Conservation (phyloP, 2,329 filamentous ascomycete species). For the Cadophora malorum region DNA sequence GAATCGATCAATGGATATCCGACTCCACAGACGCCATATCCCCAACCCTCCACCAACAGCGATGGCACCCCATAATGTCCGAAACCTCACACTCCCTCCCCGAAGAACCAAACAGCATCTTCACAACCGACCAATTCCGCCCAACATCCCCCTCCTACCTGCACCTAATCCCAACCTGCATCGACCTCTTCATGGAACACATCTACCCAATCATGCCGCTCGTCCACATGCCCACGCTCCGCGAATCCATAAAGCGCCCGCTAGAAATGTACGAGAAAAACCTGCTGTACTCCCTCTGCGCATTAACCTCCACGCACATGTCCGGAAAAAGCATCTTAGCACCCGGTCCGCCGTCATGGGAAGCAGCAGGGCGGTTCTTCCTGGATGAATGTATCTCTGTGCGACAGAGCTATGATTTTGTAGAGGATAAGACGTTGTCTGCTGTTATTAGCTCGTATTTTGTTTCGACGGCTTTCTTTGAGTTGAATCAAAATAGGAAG, state of each 20-base stretch:
- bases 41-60: constrained; percentile 28
- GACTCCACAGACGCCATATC: constrained; percentile 34
- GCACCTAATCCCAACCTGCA: constrained; percentile 58
- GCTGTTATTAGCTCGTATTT: constrained; percentile 69
- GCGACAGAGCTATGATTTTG: constrained; percentile 62
- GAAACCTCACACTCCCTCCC: constrained; percentile 46
- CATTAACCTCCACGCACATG: constrained; percentile 59
- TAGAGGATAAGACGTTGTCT: constrained; percentile 59
- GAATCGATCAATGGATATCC: constrained; percentile 40
- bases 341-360: constrained; percentile 51
- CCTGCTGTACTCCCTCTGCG: constrained; percentile 62
- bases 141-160: constrained; percentile 55
- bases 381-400: constrained; percentile 64
- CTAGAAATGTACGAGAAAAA: constrained; percentile 50
- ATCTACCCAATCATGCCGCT: constrained; percentile 70
- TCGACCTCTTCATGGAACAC: constrained; percentile 67
- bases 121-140: constrained; percentile 50
- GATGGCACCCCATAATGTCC: constrained; percentile 42
- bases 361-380: constrained; percentile 60
- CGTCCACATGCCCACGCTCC: constrained; percentile 61
- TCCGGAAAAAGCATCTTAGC: constrained; percentile 51
- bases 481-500: constrained; percentile 62
- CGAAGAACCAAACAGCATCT: constrained; percentile 47
- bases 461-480: constrained; percentile 65
- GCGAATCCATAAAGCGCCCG: constrained; percentile 54